Conservation (phyloP, 169 alveolate species). For the Cryptosporidium canis region DNA sequence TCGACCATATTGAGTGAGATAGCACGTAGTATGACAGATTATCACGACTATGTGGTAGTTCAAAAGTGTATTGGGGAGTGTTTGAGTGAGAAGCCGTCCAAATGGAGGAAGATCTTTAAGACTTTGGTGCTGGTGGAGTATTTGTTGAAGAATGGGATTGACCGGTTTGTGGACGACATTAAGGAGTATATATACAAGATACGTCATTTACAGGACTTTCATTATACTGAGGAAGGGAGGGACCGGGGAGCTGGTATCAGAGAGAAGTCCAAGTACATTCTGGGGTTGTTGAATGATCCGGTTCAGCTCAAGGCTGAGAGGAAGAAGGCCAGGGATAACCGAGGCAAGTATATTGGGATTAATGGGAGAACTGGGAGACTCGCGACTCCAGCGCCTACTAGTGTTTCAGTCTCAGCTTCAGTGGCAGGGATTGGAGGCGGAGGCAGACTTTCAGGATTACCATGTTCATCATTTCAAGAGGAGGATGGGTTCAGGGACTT, state of each 20-base stretch:
- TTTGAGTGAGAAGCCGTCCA: conserved; percentile 78
- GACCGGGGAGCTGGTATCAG: conserved; percentile 86
- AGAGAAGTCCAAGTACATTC: conserved; percentile 77
- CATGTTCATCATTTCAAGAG: too few relatives aligned
- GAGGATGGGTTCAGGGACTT: not conserved
- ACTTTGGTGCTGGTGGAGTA: conserved; percentile 79
- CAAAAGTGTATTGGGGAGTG: conserved; percentile 83
- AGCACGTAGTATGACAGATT: conserved; percentile 83
- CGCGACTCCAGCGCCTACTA: not conserved
- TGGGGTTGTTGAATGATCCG: conserved; percentile 77
- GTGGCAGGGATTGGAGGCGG: not conserved
- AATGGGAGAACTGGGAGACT: conserved; percentile 34
- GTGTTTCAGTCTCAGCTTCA: not conserved
- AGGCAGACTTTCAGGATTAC: too few relatives aligned
- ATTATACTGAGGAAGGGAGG: conserved; percentile 81
- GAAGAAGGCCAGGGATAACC: conserved; percentile 78
- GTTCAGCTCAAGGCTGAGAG: conserved; percentile 78
- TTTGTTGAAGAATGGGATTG: conserved; percentile 83
- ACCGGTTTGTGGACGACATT: conserved; percentile 79
- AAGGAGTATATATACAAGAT: conserved; percentile 81
- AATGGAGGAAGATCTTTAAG: conserved; percentile 85
- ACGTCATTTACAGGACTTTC: conserved; percentile 79
- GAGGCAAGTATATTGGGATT: conserved; percentile 81
- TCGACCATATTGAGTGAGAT: conserved; percentile 81
- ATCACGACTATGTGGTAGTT: conserved; percentile 80